Evolutionary conservation across 2,329 filamentous ascomycete genomes (phyloP), one percentile per base, ranked within the genome.

Genomic region (Diaporthe sp.): DNA sequence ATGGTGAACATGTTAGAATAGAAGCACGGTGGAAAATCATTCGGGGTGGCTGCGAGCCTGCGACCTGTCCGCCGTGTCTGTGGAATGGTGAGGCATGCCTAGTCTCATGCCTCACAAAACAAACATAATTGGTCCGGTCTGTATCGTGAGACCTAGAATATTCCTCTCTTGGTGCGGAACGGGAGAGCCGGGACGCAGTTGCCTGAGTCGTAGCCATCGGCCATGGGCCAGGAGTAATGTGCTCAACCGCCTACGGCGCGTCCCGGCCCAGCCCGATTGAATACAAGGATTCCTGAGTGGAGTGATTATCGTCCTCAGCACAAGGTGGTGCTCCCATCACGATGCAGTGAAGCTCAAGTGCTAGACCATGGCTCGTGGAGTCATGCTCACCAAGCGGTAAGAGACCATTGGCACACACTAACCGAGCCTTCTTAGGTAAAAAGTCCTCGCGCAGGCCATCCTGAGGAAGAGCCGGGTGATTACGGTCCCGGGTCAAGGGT

Each of bases 161-260:
- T 22, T 12, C 19, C 22, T 35, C 9, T 22, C 30, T 17, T 4
- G 3, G n/a, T 22, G 42, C 42, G 28, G 42, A 66, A 22, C 42
- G 61, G 61, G 19, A 25, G 28, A 35, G 42, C 28, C 61, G 61
- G 61, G 45, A 52, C 12, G 42, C 61, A 67, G 42, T 25, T 30
- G 22, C 30, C 61, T 67, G 61, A 66, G 50, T 66, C 61, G 25
- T 66, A 30, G 22, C 35, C 22, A 6, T 5, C 15, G 19, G 17
- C 19, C 28, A 50, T 25, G 28, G 19, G 28, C 61, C 61, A 66
- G 30, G 61, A 66, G 61, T n/a, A 67, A 67, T 50, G 42, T 67
- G 61, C 19, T 35, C 9, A 35, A 50, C 19, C 61, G 22, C 28
- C 33, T 25, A 22, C 30, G 61, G 30, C 42, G 28, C 60, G 42